Evolutionary conservation across 805 yeast species (phyloP).

Genomic region (Wickerhamiella domercqiae): DNA sequence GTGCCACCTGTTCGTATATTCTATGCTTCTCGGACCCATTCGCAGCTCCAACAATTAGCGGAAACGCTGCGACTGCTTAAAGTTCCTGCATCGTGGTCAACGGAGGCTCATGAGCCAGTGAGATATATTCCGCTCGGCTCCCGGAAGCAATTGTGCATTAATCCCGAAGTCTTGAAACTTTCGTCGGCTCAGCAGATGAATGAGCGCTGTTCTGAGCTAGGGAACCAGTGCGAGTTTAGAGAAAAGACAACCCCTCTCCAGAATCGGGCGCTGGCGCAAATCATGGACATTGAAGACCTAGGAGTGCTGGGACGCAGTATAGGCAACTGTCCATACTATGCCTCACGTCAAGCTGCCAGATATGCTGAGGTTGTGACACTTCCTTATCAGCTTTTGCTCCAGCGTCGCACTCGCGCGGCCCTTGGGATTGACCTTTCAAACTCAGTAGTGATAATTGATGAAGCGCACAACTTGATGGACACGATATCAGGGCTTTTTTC

Average conservation of each 20-base stretch:
- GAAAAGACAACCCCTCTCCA: slow-evolving; percentile 20
- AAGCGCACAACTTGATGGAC: slow-evolving; percentile 80
- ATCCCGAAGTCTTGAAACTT: slow-evolving; percentile 40
- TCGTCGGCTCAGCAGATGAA: slow-evolving; percentile 43
- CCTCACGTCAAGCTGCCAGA: slow-evolving; percentile 40
- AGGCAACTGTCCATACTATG: slow-evolving; percentile 69
- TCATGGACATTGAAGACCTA: slow-evolving; percentile 72
- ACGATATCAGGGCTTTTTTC: slow-evolving; percentile 60
- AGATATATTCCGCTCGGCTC: slow-evolving; percentile 69
- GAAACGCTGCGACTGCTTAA: slow-evolving; percentile 48
- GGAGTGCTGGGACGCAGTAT: slow-evolving; percentile 40
- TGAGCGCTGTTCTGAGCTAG: slow-evolving; percentile 67
- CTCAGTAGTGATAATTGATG: slow-evolving; percentile 70
- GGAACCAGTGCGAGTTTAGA: slow-evolving; percentile 33
- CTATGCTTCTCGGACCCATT: slow-evolving; percentile 79
- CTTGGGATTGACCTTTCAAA: slow-evolving; percentile 44
- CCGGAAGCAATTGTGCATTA: slow-evolving; percentile 69
- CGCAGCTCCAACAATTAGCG: slow-evolving; percentile 71
- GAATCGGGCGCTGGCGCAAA: slow-evolving; percentile 36
- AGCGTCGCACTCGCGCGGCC: slow-evolving; percentile 41
- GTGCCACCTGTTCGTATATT: slow-evolving; percentile 35
- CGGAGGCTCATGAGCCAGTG: slow-evolving; percentile 31
- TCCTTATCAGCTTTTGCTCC: slow-evolving; percentile 70
- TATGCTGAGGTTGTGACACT: slow-evolving; percentile 62
- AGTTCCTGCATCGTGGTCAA: slow-evolving; percentile 45